These are phyloP conservation scores for Cystofilobasidium macerans DNA, from an alignment of 768 basidiomycete genomes.

Conservation along the genomic window DNA sequence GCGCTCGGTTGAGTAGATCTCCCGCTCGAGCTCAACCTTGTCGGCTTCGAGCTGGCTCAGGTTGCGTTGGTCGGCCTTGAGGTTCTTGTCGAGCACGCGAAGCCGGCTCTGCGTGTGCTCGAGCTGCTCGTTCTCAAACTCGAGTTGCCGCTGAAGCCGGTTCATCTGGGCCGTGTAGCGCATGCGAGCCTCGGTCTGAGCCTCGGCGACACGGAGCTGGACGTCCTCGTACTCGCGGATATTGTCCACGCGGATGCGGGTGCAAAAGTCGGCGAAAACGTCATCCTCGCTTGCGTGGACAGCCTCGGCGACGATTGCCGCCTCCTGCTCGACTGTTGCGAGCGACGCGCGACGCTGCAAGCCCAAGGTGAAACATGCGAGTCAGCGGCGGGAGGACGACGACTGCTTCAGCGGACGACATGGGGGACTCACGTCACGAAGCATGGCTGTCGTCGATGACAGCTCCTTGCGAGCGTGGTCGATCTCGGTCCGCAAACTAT, in stretches of 20 bases:
- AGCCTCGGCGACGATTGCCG: constrained; percentile 47
- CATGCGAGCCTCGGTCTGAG: constrained; percentile 71
- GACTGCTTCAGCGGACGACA: background rate
- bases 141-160: constrained; percentile 72
- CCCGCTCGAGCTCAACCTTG: constrained; percentile 37
- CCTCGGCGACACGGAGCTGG: constrained; percentile 75
- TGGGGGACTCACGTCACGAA: constrained; percentile 10
- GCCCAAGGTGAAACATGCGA: background rate
- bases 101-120: constrained; percentile 55
- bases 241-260: constrained; percentile 60
- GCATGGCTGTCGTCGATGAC: constrained; percentile 35
- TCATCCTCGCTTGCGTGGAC: constrained; percentile 70
- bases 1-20: constrained; percentile 16
- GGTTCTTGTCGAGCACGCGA: constrained; percentile 46
- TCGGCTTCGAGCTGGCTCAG: constrained; percentile 49
- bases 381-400: background rate
- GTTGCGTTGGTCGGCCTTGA: constrained; percentile 48
- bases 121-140: constrained; percentile 70
- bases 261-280: constrained; percentile 67
- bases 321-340: constrained; percentile 47
- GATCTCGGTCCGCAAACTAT: constrained; percentile 70
- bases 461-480: constrained; percentile 66
- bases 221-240: constrained; percentile 91
- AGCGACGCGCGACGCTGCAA: constrained; percentile 35
- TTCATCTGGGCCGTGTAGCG: constrained; percentile 78